Evolutionary conservation across 768 basidiomycete genomes (phyloP), one percentile per base, ranked within the genome.

Genomic region (Leccinum disarticulatum): DNA sequence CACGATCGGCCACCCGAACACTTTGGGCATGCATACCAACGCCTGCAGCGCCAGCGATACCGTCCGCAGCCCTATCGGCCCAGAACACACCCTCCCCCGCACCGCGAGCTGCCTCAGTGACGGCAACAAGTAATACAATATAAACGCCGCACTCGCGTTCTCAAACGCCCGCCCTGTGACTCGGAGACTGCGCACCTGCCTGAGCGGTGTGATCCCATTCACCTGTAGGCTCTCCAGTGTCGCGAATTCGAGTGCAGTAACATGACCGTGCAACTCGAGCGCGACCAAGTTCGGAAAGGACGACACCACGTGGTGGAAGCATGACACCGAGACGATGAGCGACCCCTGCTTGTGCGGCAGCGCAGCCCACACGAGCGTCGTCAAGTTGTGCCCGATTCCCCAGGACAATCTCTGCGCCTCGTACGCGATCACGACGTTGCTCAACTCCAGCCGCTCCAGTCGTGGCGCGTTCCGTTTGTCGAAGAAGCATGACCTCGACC

Each of bases 301-400:
- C 15, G 65, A 56, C 9, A 64, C 49, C 54, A 67, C 28, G 2
- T 56, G 62, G 46, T 68, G 57, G 49, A 68, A 70, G 25, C 57
- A 61, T 4, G 63, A 10, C 30, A 59, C 53, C 1, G 68, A 61
- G 48, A 69, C 57, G 14, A 57, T 19, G 17, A 67, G 56, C 25
- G 68, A 60, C 8, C 61, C 60, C 2, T 50, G 28, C 3, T 50
- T 33, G 38, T 57, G 52, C 2, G 8, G 14, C 3, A 68, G 61
- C 9, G 68, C 65, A 4, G 59, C 31, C 65, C 68, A 68, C 9
- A 69, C 68, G 17, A 68, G 65, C n/a, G 61, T 68, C 19, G 67
- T 68, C 31, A 68, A 35, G 38, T 61, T 67, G 31, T 51, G 28
- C 6, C 65, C 57, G 3, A 28, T 38, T 19, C 57, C 68, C 62